phyloP scores from a whole-genome alignment of 345 rosid species.

The Rhizophora mangle region DNA sequence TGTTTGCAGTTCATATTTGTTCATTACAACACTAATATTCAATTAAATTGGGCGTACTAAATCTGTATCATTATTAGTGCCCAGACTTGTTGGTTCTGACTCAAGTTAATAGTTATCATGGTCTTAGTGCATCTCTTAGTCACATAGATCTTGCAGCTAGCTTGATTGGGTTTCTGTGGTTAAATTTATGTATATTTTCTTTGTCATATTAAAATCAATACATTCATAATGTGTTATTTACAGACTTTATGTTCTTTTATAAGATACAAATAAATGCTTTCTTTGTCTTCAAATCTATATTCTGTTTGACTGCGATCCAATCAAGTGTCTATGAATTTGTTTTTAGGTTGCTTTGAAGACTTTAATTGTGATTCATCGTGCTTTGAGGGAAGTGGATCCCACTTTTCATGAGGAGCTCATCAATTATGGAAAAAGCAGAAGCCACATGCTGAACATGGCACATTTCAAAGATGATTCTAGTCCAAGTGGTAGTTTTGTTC shows the following conservation, averaged over 20 bases:
- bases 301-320: not conserved
- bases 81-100: too few species aligned
- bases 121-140: too few species aligned
- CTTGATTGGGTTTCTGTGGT: too few species aligned
- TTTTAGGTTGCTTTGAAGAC: conserved; percentile 91
- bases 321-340: not conserved
- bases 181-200: too few species aligned
- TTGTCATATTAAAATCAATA: too few species aligned
- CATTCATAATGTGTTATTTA: too few species aligned
- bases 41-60: not conserved
- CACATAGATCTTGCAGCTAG: too few species aligned
- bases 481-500: conserved; percentile 62
- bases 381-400: conserved; percentile 96
- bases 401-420: conserved; percentile 94
- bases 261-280: too few species aligned
- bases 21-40: not conserved
- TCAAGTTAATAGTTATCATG: too few species aligned
- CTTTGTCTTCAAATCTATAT: too few species aligned
- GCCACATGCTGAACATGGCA: conserved; percentile 93
- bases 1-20: not conserved
- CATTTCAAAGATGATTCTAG: conserved; percentile 98
- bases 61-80: not conserved
- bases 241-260: too few species aligned
- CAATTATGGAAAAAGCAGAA: conserved; percentile 87
- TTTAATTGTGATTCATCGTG: conserved; percentile 86